These are phyloP conservation scores for Boletus pseudopeckii DNA, from an alignment of 768 basidiomycete genomes.

Conservation along the genomic window DNA sequence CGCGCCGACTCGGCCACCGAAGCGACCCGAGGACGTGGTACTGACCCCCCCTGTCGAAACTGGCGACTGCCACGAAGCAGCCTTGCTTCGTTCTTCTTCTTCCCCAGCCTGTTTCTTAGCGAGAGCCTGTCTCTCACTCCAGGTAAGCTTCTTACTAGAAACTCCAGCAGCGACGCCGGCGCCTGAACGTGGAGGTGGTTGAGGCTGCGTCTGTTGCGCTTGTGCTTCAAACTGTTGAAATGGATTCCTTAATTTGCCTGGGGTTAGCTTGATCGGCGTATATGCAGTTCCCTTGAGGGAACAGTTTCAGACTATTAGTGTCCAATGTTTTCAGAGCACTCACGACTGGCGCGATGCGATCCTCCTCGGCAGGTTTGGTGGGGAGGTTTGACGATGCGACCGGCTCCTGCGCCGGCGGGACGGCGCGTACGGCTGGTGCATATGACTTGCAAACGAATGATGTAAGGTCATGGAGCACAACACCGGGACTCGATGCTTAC, in stretches of 20 bases:
- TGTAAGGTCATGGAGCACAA: neutral
- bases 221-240: conserved; percentile 63
- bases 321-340: conserved; percentile 8
- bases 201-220: conserved; percentile 31
- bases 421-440: conserved; percentile 24
- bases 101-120: conserved; percentile 84
- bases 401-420: conserved; percentile 34
- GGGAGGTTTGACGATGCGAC: conserved; percentile 48
- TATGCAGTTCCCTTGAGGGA: conserved; percentile 68
- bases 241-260: conserved; percentile 85
- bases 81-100: conserved; percentile 64
- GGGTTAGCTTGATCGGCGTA: conserved; percentile 82
- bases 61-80: conserved; percentile 46
- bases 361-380: conserved; percentile 71
- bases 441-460: conserved; percentile 15
- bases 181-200: conserved; percentile 24
- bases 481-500: conserved; percentile 24
- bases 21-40: conserved; percentile 39
- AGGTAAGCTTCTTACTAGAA: conserved; percentile 82
- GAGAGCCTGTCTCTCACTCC: conserved; percentile 90
- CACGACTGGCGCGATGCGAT: conserved; percentile 77
- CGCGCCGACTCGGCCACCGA: conserved; percentile 27
- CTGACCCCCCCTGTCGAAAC: conserved; percentile 29
- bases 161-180: conserved; percentile 29
- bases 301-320: neutral